Percentiles rank a stretch among this genome's conserved stretches.
phyloP scores from a whole-genome alignment of 2,329 filamentous ascomycete species.

The Claviceps monticola region DNA sequence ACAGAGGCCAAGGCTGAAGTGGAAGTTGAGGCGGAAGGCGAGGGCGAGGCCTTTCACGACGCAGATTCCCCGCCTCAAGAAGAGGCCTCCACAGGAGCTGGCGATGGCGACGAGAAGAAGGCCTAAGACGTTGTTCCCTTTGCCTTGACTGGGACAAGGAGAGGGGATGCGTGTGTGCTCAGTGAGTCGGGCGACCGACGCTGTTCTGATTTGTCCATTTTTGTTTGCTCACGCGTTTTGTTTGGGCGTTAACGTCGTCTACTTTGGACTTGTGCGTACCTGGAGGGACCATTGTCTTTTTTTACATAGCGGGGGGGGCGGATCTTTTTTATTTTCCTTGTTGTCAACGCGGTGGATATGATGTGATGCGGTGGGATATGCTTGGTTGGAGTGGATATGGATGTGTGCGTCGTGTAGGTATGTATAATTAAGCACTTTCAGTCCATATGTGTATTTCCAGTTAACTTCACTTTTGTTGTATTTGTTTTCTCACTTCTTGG shows the following conservation, averaged over 20 bases:
- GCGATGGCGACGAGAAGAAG: constrained; percentile 2
- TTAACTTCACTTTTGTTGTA: no score
- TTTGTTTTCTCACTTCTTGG: no score
- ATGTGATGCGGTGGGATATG: not conserved
- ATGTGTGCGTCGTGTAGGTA: no score
- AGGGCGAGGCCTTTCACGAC: constrained; percentile 8
- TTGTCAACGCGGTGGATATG: not conserved
- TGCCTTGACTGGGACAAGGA: not conserved
- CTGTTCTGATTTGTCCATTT: not conserved
- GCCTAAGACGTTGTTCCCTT: not conserved
- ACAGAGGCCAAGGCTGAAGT: not conserved
- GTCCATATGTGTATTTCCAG: no score
- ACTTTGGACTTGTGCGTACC: not conserved
- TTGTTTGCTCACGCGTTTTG: not conserved
- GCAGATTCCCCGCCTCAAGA: constrained; percentile 1
- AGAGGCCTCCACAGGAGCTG: not conserved
- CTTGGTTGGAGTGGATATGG: not conserved
- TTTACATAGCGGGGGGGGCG: constrained; percentile 19
- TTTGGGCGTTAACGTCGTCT: not conserved
- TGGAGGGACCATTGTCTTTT: constrained; percentile 4
- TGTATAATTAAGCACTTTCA: no score
- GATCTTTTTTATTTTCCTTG: not conserved
- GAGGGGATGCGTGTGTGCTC: not conserved
- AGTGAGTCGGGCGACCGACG: not conserved
- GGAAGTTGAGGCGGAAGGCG: not conserved